Evolutionary conservation across 768 basidiomycete species (phyloP).

Genomic region (Tremella fuciformis): DNA sequence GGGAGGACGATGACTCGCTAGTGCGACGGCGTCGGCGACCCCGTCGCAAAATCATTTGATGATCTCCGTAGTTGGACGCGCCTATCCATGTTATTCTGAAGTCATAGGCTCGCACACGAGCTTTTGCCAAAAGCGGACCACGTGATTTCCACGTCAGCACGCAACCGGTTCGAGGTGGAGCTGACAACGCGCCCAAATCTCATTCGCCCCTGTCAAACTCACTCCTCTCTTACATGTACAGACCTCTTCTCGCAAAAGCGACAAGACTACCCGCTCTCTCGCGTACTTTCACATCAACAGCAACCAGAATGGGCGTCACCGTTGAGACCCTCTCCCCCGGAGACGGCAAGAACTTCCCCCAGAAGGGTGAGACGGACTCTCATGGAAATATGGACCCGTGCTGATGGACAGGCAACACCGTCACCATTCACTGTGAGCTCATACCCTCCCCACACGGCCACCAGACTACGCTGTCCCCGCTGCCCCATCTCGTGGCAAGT

Average conservation of each 20-base stretch:
- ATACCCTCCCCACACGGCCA: background rate
- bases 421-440: constrained; percentile 2
- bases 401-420: background rate
- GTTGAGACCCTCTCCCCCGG: constrained; percentile 47
- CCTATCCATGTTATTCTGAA: no score
- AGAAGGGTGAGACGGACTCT: constrained; percentile 46
- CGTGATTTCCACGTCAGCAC: no score
- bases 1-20: constrained; percentile 4
- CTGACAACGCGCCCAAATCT: no score
- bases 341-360: constrained; percentile 51
- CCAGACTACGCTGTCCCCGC: background rate
- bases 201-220: no score
- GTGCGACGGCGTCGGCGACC: no score
- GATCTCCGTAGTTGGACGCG: no score
- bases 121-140: no score
- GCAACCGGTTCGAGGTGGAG: no score
- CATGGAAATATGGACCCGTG: constrained; percentile 12
- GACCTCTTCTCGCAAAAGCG: constrained; percentile 20
- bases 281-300: constrained; percentile 36
- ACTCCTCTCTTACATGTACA: constrained; percentile 20
- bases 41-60: no score
- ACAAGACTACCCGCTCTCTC: background rate
- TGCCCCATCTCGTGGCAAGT: no score
- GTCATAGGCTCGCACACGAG: no score
- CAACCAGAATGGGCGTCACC: constrained; percentile 50